Conservation (phyloP, 2,329 filamentous ascomycete genomes). For the Emergomyces pasteurianus region DNA sequence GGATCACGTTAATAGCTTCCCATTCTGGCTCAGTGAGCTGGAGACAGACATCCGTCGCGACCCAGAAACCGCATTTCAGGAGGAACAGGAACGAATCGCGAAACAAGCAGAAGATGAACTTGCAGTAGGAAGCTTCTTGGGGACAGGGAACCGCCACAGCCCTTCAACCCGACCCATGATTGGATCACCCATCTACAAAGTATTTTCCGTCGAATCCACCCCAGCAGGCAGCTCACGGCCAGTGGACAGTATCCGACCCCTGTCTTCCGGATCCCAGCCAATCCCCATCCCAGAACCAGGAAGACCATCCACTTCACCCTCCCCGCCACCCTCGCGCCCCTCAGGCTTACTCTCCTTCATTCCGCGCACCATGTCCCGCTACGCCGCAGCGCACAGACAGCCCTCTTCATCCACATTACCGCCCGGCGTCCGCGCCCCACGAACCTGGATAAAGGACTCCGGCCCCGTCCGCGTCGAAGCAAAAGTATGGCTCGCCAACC, state of each 20-base stretch:
- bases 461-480: constrained; percentile 87
- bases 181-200: constrained; percentile 23
- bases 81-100: constrained; percentile 74
- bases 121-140: constrained; percentile 78
- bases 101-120: constrained; percentile 76
- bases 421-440: constrained; percentile 76
- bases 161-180: constrained; percentile 19
- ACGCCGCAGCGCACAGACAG: constrained; percentile 43
- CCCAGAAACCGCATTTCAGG: constrained; percentile 77
- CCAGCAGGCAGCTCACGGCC: constrained; percentile 1
- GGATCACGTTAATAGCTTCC: constrained; percentile 88
- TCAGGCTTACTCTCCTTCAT: constrained; percentile 58
- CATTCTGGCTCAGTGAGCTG: constrained; percentile 88
- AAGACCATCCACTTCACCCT: constrained; percentile 15
- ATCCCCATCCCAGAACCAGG: background rate
- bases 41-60: constrained; percentile 91
- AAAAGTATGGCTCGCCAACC: constrained; percentile 98
- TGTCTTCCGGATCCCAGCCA: background rate
- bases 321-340: constrained; percentile 35
- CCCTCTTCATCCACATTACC: constrained; percentile 46
- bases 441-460: constrained; percentile 84
- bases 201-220: constrained; percentile 17
- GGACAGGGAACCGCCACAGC: constrained; percentile 39
- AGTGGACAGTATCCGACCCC: background rate
- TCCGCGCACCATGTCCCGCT: constrained; percentile 67